A percentile compares a stretch with the other conserved stretches of the same genome.
Conservation (phyloP, 768 basidiomycete species). For the Naganishia kalamii region DNA sequence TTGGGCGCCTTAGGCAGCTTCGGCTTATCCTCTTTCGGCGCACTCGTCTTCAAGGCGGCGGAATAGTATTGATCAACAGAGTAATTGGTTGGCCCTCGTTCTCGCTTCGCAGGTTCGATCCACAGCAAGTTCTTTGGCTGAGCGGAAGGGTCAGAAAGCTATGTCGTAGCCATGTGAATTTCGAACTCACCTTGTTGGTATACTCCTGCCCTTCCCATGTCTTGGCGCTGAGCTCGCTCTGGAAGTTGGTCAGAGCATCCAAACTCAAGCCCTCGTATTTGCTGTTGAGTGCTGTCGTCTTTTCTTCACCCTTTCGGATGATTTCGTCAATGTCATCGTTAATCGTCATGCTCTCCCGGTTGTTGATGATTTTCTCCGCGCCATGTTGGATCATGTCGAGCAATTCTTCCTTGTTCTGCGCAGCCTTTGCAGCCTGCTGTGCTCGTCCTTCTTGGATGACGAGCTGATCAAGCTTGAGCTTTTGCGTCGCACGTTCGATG, state of each 20-base stretch:
- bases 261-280: conserved; percentile 90
- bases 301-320: conserved; percentile 82
- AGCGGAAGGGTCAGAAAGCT: not conserved
- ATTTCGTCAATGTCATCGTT: conserved; percentile 92
- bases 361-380: conserved; percentile 90
- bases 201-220: conserved; percentile 97
- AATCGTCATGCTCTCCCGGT: conserved; percentile 62
- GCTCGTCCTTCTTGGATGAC: conserved; percentile 93
- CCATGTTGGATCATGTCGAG: conserved; percentile 98
- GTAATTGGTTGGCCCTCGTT: conserved; percentile 80
- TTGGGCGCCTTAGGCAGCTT: conserved; percentile 81
- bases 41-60: conserved; percentile 67
- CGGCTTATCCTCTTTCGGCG: conserved; percentile 67
- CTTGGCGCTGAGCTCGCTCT: conserved; percentile 75
- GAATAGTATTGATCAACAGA: conserved; percentile 94
- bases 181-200: conserved; percentile 57
- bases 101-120: conserved; percentile 80
- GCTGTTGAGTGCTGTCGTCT: conserved; percentile 76
- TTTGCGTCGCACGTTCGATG: conserved; percentile 90
- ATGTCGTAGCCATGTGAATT: too few species aligned
- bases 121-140: conserved; percentile 48
- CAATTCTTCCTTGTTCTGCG: conserved; percentile 79
- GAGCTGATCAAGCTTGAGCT: conserved; percentile 85
- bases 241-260: conserved; percentile 95
- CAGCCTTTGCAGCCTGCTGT: conserved; percentile 59